These are phyloP conservation scores for Castanopsis chinensis DNA, from an alignment of 306 rosid species.

Conservation along the genomic window DNA sequence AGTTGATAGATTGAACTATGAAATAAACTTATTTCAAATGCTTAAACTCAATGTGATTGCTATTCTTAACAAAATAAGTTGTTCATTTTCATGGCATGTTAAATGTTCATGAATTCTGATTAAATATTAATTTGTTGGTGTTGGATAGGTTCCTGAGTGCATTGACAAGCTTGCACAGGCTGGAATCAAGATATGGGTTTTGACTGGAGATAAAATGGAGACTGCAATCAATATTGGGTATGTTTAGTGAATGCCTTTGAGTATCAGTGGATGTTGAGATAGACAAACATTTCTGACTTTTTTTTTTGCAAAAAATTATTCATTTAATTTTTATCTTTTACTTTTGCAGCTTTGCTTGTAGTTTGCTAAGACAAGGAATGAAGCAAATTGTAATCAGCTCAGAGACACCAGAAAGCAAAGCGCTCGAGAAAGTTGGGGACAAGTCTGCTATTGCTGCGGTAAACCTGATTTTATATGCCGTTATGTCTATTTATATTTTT, in stretches of 20 bases:
- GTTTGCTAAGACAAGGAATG: constrained; percentile 98
- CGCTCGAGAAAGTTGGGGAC: constrained; percentile 75
- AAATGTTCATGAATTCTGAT: neutral
- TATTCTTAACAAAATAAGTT: neutral
- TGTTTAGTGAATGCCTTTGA: constrained; percentile 1
- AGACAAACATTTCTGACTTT: constrained; percentile 7
- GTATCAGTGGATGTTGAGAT: neutral
- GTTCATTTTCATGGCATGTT: neutral
- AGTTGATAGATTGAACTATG: neutral
- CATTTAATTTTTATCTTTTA: constrained; percentile 1
- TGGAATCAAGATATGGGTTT: constrained; percentile 97
- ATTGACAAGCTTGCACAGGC: constrained; percentile 99
- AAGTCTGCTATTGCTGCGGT: constrained; percentile 61
- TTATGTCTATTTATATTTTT: constrained; percentile 2
- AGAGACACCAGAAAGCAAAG: constrained; percentile 72
- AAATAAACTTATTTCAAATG: neutral
- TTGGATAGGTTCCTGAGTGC: constrained; percentile 89
- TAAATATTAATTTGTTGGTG: constrained; percentile 9
- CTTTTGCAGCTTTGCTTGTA: constrained; percentile 77
- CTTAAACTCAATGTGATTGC: neutral
- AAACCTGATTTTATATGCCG: constrained; percentile 15
- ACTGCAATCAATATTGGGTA: constrained; percentile 98
- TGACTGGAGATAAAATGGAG: constrained; percentile 99
- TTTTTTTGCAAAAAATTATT: too few relatives aligned
- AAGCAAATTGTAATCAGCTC: constrained; percentile 80